A percentile compares a stretch with the other conserved stretches of the same genome.
Conservation (phyloP, 805 yeast genomes). For the Nematodospora valgi region DNA sequence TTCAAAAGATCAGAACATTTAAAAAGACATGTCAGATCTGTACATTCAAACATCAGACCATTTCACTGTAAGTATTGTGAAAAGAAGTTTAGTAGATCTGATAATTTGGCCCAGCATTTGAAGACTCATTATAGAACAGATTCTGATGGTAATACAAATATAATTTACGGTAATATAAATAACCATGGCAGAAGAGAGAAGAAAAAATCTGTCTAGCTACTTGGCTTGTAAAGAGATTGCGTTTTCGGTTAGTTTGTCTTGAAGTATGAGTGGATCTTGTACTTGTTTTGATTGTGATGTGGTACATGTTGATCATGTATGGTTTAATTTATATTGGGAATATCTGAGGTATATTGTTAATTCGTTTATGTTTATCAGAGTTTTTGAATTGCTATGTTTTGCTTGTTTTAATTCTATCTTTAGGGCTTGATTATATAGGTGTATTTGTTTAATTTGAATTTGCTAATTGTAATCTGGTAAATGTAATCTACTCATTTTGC, state of each 20-base stretch:
- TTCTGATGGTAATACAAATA: slow-evolving; percentile 24
- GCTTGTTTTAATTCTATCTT: too few relatives aligned
- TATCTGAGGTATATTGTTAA: too few relatives aligned
- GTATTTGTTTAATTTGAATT: too few relatives aligned
- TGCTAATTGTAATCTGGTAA: too few relatives aligned
- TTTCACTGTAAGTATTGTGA: slow-evolving; percentile 45
- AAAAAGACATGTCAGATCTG: slow-evolving; percentile 41
- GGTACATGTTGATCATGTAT: too few relatives aligned
- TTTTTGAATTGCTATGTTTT: too few relatives aligned
- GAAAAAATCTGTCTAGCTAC: slow-evolving; percentile 3
- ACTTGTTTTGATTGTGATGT: too few relatives aligned
- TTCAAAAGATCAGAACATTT: slow-evolving; percentile 43
- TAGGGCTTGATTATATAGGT: too few relatives aligned
- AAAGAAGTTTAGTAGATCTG: slow-evolving; percentile 40
- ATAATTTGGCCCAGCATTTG: slow-evolving; percentile 43
- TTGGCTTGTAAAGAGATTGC: not conserved
- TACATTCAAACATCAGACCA: slow-evolving; percentile 43
- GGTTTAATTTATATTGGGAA: too few relatives aligned
- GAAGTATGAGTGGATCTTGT: too few relatives aligned
- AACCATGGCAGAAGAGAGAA: slow-evolving; percentile 3
- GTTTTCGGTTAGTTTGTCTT: not conserved
- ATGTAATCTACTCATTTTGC: too few relatives aligned
- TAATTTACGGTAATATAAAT: slow-evolving; percentile 6
- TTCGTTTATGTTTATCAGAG: too few relatives aligned
- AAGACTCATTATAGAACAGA: slow-evolving; percentile 38